These are phyloP conservation scores for Sedum album DNA, from an alignment of 164 flowering plant genomes.

Conservation along the genomic window DNA sequence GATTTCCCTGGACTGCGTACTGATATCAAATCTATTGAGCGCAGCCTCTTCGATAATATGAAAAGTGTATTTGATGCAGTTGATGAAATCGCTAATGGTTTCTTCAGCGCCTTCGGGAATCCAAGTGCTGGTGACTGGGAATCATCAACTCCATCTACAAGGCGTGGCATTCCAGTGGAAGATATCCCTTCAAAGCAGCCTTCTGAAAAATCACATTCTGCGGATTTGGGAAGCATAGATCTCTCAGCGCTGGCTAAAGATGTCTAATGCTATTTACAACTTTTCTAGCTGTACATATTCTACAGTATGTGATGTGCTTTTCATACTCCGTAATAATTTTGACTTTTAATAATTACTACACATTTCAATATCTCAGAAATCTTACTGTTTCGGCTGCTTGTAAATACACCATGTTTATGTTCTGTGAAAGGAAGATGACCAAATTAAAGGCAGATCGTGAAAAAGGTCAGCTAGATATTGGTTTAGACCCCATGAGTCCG, in stretches of 20 bases:
- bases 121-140: conserved; percentile 25
- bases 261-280: neutral
- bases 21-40: conserved; percentile 65
- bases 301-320: neutral
- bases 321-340: too few relatives aligned
- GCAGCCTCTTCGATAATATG: conserved; percentile 37
- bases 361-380: too few relatives aligned
- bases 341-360: too few relatives aligned
- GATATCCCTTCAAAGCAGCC: conserved; percentile 21
- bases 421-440: too few relatives aligned
- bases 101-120: conserved; percentile 37
- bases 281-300: neutral
- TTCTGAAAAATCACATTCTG: conserved; percentile 11
- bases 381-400: too few relatives aligned
- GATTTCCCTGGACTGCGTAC: conserved; percentile 68
- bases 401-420: too few relatives aligned
- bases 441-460: too few relatives aligned
- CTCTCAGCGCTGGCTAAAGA: neutral
- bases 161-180: conserved; percentile 41
- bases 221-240: conserved; percentile 2
- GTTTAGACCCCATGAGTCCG: too few relatives aligned
- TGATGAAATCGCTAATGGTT: conserved; percentile 58
- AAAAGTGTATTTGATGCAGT: conserved; percentile 64
- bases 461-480: too few relatives aligned
- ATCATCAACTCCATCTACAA: conserved; percentile 23